Evolutionary conservation across 163 green algal species (phyloP).

Genomic region (Chlamydomonas reinhardtii): DNA sequence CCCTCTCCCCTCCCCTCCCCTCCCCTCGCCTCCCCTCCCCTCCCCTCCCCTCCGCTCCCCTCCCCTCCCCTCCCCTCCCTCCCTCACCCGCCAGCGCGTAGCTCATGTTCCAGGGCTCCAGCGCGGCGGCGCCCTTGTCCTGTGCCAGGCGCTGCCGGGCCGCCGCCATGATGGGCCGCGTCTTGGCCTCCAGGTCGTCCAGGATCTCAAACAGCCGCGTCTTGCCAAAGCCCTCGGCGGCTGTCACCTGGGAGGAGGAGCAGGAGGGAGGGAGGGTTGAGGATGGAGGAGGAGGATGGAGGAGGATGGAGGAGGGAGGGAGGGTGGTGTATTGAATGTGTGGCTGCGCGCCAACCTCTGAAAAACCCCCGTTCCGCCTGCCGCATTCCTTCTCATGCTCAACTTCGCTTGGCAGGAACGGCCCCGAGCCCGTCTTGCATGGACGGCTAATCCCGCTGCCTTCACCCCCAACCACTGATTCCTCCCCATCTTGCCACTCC

Average conservation of each 20-base stretch:
- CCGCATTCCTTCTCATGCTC: no score
- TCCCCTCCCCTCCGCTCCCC: not conserved
- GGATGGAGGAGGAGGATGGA: no score
- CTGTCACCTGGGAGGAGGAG: slow-evolving; percentile 65
- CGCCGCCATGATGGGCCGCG: slow-evolving; percentile 70
- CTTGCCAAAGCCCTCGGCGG: slow-evolving; percentile 87
- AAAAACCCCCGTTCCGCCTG: no score
- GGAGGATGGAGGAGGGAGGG: no score
- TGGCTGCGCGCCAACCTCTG: no score
- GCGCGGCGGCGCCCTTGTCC: slow-evolving; percentile 77
- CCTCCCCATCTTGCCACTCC: no score
- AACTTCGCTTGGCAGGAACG: no score
- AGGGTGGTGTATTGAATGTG: no score
- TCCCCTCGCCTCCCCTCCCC: not conserved
- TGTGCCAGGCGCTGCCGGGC: slow-evolving; percentile 68
- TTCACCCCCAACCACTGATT: no score
- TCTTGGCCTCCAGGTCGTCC: slow-evolving; percentile 63
- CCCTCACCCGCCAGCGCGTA: slow-evolving; percentile 71
- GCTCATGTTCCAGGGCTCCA: slow-evolving; percentile 82
- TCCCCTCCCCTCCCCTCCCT: not conserved
- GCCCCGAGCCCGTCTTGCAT: no score
- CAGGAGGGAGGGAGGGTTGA: no score
- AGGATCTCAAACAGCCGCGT: slow-evolving; percentile 83
- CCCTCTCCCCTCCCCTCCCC: not conserved
- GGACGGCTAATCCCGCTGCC: no score